Percentiles rank a stretch among this genome's conserved stretches.
Conservation (phyloP, 306 rosid species). For the Casuarina equisetifolia region DNA sequence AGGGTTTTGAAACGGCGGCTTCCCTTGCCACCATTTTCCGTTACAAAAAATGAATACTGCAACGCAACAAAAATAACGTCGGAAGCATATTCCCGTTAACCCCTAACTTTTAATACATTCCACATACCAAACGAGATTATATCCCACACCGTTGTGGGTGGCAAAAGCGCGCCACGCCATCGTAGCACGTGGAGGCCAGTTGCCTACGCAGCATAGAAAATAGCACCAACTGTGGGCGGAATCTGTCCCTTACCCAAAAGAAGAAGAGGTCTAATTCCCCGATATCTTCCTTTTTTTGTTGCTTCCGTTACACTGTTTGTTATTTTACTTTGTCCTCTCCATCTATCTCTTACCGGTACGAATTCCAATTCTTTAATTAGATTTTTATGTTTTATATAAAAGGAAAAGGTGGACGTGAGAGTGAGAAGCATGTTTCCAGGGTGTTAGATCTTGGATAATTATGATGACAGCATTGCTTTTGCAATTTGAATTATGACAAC, state of each 20-base stretch:
- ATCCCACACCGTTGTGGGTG: too few species aligned
- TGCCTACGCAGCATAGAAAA: too few species aligned
- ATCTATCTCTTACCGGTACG: background rate
- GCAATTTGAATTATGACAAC: too few species aligned
- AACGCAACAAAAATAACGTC: too few species aligned
- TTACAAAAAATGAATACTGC: background rate
- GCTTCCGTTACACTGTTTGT: constrained; percentile 1
- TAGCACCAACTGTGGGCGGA: too few species aligned
- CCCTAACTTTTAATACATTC: too few species aligned
- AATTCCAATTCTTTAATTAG: background rate
- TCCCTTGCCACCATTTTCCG: constrained; percentile 10
- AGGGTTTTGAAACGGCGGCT: constrained; percentile 17
- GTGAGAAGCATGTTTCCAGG: background rate
- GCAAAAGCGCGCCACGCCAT: background rate
- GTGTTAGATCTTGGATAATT: background rate
- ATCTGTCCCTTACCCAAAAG: background rate
- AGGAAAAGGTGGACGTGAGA: background rate
- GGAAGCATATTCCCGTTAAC: too few species aligned
- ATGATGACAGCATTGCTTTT: too few species aligned
- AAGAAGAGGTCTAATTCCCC: background rate
- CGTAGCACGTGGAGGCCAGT: background rate
- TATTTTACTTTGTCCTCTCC: background rate
- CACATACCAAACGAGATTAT: too few species aligned
- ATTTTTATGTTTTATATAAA: background rate
- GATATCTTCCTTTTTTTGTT: background rate